A percentile compares a stretch with the other conserved stretches of the same genome.
Evolutionary conservation across 2,329 filamentous ascomycete species (phyloP).

Genomic region (Penicillium sp.): DNA sequence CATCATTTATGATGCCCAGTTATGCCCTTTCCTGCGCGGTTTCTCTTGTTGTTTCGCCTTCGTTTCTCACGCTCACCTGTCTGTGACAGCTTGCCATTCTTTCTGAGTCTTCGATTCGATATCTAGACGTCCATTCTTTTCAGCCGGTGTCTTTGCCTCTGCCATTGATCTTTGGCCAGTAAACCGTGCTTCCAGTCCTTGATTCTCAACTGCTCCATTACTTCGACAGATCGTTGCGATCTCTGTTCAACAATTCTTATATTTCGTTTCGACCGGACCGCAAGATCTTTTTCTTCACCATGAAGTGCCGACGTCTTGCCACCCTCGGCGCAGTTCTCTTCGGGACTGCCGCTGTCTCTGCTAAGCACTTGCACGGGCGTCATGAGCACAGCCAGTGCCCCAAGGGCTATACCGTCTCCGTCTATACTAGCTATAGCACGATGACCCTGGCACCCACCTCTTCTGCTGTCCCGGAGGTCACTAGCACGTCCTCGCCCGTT

Average conservation of each 20-base stretch:
- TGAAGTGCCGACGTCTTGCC: slow-evolving; percentile 31
- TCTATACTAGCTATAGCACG: slow-evolving; percentile 28
- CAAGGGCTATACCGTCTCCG: slow-evolving; percentile 29
- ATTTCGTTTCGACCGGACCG: slow-evolving; percentile 4
- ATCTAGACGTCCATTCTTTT: slow-evolving; percentile 34
- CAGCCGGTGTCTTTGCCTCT: slow-evolving; percentile 16
- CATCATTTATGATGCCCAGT: not conserved
- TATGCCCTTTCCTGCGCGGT: slow-evolving; percentile 2
- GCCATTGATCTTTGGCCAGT: slow-evolving; percentile 12
- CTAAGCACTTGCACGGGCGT: slow-evolving; percentile 19
- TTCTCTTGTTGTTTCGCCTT: slow-evolving; percentile 5
- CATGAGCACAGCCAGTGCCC: slow-evolving; percentile 26
- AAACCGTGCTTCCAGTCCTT: slow-evolving; percentile 1
- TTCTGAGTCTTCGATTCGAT: slow-evolving; percentile 26
- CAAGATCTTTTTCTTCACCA: slow-evolving; percentile 6
- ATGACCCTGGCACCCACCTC: slow-evolving; percentile 23
- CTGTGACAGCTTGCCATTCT: slow-evolving; percentile 23
- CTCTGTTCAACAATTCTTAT: not conserved
- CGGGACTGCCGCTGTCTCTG: slow-evolving; percentile 28
- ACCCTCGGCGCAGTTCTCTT: slow-evolving; percentile 28
- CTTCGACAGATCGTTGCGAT: slow-evolving; percentile 3
- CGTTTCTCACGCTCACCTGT: slow-evolving; percentile 17
- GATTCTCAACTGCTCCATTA: slow-evolving; percentile 4
- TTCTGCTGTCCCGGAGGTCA: slow-evolving; percentile 12
- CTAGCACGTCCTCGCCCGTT: slow-evolving; percentile 10